These are phyloP conservation scores for Sphaerulina musiva DNA, from an alignment of 2,329 filamentous ascomycete species.

Conservation along the genomic window DNA sequence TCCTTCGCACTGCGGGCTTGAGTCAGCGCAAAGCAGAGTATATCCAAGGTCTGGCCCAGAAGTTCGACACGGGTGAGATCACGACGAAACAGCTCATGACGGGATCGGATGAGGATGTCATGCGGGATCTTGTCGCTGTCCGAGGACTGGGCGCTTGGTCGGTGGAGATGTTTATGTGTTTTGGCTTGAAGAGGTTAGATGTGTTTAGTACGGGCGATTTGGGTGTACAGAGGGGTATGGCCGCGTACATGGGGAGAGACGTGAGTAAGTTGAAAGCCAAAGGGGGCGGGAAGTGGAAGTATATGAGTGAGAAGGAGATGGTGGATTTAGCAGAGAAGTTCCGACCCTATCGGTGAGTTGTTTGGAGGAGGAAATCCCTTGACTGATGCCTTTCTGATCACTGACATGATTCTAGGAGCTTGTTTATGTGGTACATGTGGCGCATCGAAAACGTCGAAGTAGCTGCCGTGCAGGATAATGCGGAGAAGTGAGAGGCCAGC, in stretches of 20 bases:
- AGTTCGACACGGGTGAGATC: constrained; percentile 70
- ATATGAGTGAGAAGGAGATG: constrained; percentile 95
- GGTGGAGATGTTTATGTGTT: constrained; percentile 97
- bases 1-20: constrained; percentile 75
- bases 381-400: constrained; percentile 8
- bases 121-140: constrained; percentile 76
- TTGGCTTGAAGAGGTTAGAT: constrained; percentile 88
- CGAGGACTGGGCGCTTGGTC: constrained; percentile 84
- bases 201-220: constrained; percentile 89
- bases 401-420: constrained; percentile 49
- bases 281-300: constrained; percentile 89
- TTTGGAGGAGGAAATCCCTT: too few species aligned
- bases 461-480: constrained; percentile 21
- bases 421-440: constrained; percentile 99
- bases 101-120: constrained; percentile 77
- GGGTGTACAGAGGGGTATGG: constrained; percentile 92
- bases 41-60: constrained; percentile 73
- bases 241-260: constrained; percentile 74
- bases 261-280: constrained; percentile 74
- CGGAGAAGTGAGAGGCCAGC: not conserved
- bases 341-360: constrained; percentile 64
- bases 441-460: constrained; percentile 29
- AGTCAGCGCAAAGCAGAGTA: constrained; percentile 96
- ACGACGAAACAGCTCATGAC: constrained; percentile 67
- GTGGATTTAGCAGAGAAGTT: constrained; percentile 71